Evolutionary conservation across 768 basidiomycete genomes (phyloP), one percentile per base, ranked within the genome.

Genomic region (Pholiota conissans): DNA sequence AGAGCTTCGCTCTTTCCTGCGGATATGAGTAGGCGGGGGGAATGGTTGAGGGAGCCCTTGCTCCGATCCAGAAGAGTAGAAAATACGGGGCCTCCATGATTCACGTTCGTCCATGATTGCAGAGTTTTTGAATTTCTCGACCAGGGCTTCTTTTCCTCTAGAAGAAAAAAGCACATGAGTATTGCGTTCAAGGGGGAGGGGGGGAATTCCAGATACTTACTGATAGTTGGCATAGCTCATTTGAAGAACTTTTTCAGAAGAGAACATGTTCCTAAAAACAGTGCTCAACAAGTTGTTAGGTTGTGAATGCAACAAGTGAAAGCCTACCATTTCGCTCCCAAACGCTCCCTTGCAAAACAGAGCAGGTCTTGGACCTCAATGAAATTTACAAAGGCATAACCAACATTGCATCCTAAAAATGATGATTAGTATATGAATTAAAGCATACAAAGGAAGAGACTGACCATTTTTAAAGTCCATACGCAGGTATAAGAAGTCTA

Each of bases 211-310:
- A n/a, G n/a, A n/a, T n/a, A 79, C 90, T 52, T 60, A 93, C 92
- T 95, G 93, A 66, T 91, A 93, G 63, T 92, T 94, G 3, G 93
- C 94, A 67, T 94, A 95, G 63, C 89, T 90, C 88, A 94, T 92
- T 65, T 94, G 89, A 52, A 94, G 73, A 8, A 93, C 86, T 67
- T 95, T 95, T 71, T 95, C 91, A 59, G 91, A 93, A 8, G 90
- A 90, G 68, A 91, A 94, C 86, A 92, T 86, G 67, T 95, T 94
- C 91, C 91, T 93, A 68, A 14, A 22, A 18, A 51, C 59, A 22
- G 39, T n/a, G n/a, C 53, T 52, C 29, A 53, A 34, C 16, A 42
- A 46, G 20, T 55, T 28, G n/a, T 22, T 30, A 30, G 50, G 10
- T 49, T 30, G 30, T 22, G 26, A 16, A 14, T 5, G 2, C 10